Percentiles rank a stretch among this genome's conserved stretches.
Conservation (phyloP, 2,329 filamentous ascomycete genomes). For the Curvularia hawaiiensis region DNA sequence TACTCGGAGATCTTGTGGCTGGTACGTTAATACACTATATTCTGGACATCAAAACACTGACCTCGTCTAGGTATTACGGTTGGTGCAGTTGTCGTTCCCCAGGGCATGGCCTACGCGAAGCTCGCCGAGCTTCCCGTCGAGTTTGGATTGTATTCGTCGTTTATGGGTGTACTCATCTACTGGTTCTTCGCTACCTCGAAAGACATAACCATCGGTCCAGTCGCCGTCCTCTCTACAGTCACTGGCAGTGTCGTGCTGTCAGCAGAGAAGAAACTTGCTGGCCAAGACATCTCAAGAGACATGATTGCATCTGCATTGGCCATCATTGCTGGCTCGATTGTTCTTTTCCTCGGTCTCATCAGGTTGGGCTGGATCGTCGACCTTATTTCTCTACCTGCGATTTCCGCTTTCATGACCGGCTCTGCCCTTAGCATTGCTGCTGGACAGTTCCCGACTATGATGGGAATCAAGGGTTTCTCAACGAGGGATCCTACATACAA, state of each 20-base stretch:
- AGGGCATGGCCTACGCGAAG: constrained; percentile 93
- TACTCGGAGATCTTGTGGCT: constrained; percentile 86
- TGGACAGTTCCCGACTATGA: constrained; percentile 80
- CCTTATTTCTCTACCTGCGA: constrained; percentile 86
- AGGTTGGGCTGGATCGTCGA: constrained; percentile 92
- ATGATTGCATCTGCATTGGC: constrained; percentile 67
- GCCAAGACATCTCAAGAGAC: constrained; percentile 32
- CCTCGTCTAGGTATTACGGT: constrained; percentile 66
- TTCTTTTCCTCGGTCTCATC: constrained; percentile 78
- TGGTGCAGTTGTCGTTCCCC: constrained; percentile 82
- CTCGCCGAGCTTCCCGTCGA: constrained; percentile 78
- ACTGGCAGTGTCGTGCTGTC: constrained; percentile 77
- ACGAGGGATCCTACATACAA: constrained; percentile 79
- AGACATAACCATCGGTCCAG: constrained; percentile 96
- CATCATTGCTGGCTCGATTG: constrained; percentile 78
- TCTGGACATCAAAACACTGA: constrained; percentile 12
- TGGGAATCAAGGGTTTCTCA: constrained; percentile 78
- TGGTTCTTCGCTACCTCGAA: constrained; percentile 99
- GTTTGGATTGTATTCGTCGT: constrained; percentile 92
- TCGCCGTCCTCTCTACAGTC: constrained; percentile 92
- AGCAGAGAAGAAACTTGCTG: constrained; percentile 57
- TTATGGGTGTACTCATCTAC: constrained; percentile 93
- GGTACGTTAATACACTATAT: constrained; percentile 58
- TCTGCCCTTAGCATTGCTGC: constrained; percentile 87
- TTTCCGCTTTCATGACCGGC: constrained; percentile 97